phyloP scores from a whole-genome alignment of 1,284 basidiomycete genomes.

The Apiotrichum gamsii region DNA sequence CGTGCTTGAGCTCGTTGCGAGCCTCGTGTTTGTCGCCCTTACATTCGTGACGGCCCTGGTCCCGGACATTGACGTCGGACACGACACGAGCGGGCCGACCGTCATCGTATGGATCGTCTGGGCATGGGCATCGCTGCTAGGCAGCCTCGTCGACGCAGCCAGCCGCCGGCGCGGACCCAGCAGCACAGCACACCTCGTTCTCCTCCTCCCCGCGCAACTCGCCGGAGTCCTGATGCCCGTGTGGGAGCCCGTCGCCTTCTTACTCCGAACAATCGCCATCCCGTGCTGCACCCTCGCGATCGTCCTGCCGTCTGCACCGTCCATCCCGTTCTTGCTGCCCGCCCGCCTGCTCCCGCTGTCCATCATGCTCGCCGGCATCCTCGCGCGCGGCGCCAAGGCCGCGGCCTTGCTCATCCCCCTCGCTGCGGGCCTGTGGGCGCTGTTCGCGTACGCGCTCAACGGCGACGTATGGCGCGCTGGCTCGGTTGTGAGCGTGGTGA shows the following conservation, averaged over 20 bases:
- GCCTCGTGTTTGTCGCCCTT: conserved; percentile 15
- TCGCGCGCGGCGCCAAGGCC: conserved; percentile 17
- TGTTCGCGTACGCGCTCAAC: conserved; percentile 18
- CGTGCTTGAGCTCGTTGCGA: conserved; percentile 12
- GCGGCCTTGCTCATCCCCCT: conserved; percentile 17
- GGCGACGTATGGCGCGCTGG: conserved; percentile 15
- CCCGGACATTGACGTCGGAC: conserved; percentile 13
- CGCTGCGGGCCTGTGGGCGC: conserved; percentile 8
- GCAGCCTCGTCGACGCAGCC: conserved; percentile 16
- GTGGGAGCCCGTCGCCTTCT: conserved; percentile 1
- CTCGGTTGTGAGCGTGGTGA: background rate
- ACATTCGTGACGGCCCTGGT: conserved; percentile 17
- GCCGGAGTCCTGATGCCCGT: conserved; percentile 10
- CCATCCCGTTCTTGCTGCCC: conserved; percentile 13
- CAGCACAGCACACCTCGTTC: conserved; percentile 10
- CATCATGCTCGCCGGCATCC: conserved; percentile 14
- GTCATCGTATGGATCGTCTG: conserved; percentile 16
- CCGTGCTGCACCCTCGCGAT: conserved; percentile 14
- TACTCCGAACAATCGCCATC: conserved; percentile 10
- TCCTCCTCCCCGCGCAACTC: conserved; percentile 16
- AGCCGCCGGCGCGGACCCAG: conserved; percentile 10
- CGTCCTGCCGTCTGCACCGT: conserved; percentile 12
- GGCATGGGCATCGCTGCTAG: conserved; percentile 12
- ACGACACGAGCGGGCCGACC: conserved; percentile 8
- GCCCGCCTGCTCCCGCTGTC: conserved; percentile 14